Percentiles rank a stretch among this genome's conserved stretches.
Evolutionary conservation across 805 yeast species (phyloP).

Genomic region (Zygotorulaspora chibaensis): DNA sequence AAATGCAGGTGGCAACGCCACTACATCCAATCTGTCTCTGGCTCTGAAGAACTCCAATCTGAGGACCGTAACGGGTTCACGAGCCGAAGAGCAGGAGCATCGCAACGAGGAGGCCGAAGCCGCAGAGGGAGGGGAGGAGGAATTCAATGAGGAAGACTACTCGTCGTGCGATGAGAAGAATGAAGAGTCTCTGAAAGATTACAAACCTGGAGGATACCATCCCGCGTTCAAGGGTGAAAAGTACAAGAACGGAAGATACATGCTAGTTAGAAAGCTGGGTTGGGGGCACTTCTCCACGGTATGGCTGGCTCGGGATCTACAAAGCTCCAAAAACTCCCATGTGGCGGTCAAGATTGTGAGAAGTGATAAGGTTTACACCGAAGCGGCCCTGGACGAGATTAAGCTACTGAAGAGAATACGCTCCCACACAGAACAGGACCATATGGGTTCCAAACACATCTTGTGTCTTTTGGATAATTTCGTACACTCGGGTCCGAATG

Average conservation of each 20-base stretch:
- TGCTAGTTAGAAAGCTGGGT: conserved; percentile 83
- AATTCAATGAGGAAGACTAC: conserved; percentile 35
- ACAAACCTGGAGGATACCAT: conserved; percentile 91
- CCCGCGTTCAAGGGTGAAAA: conserved; percentile 87
- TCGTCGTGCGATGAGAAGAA: conserved; percentile 44
- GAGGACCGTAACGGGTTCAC: not conserved
- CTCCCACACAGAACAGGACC: conserved; percentile 38
- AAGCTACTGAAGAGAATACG: conserved; percentile 67
- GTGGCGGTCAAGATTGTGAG: conserved; percentile 95
- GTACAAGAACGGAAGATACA: conserved; percentile 71
- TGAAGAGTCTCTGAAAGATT: conserved; percentile 85
- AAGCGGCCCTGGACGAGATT: conserved; percentile 92
- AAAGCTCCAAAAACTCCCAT: conserved; percentile 47
- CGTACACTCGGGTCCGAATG: conserved; percentile 84
- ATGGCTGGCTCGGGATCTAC: conserved; percentile 75
- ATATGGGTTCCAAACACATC: conserved; percentile 79
- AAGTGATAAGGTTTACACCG: conserved; percentile 85
- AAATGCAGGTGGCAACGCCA: not conserved
- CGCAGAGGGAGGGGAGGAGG: conserved; percentile 24
- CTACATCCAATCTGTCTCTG: conserved; percentile 25
- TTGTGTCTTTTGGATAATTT: conserved; percentile 80
- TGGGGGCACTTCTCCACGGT: conserved; percentile 99
- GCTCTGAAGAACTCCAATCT: conserved; percentile 19
- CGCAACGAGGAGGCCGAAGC: conserved; percentile 6
- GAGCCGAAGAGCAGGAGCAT: not conserved